Percentiles rank a stretch among this genome's conserved stretches.
These are phyloP conservation scores for Crepidotus variabilis DNA, from an alignment of 768 basidiomycete genomes.

Conservation along the genomic window DNA sequence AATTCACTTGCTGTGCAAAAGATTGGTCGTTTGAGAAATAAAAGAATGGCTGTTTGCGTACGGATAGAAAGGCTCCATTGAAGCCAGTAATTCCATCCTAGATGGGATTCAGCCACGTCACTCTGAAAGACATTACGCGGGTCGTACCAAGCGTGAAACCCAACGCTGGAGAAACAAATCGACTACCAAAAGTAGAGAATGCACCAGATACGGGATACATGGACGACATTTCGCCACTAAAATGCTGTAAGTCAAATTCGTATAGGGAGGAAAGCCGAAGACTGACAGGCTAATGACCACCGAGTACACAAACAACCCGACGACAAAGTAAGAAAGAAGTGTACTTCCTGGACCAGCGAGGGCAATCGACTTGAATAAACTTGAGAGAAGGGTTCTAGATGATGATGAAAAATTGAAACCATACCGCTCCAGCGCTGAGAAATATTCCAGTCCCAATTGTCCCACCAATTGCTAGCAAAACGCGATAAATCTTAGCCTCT, in stretches of 20 bases:
- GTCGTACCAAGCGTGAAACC: conserved; percentile 52
- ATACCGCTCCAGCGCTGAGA: conserved; percentile 52
- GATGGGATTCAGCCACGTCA: background rate
- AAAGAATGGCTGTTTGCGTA: conserved; percentile 10
- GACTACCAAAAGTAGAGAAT: conserved; percentile 53
- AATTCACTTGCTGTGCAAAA: conserved; percentile 44
- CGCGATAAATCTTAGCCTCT: too few relatives aligned
- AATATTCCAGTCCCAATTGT: conserved; percentile 63
- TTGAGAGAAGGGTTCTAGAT: background rate
- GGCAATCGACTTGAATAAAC: conserved; percentile 39
- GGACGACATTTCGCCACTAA: conserved; percentile 62
- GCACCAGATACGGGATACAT: conserved; percentile 61
- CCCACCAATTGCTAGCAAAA: conserved; percentile 43
- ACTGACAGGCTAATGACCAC: conserved; percentile 57
- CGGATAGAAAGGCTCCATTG: conserved; percentile 33
- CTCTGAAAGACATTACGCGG: background rate
- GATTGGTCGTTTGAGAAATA: background rate
- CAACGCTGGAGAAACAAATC: conserved; percentile 57
- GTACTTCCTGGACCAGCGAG: conserved; percentile 60
- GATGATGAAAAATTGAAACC: conserved; percentile 8
- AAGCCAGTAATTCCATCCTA: conserved; percentile 58
- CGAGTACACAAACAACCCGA: conserved; percentile 55
- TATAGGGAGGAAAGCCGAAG: background rate
- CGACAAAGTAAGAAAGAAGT: conserved; percentile 56
- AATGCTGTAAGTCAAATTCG: background rate